Evolutionary conservation across 306 rosid species (phyloP).

Genomic region (Aeschynomene evenia): DNA sequence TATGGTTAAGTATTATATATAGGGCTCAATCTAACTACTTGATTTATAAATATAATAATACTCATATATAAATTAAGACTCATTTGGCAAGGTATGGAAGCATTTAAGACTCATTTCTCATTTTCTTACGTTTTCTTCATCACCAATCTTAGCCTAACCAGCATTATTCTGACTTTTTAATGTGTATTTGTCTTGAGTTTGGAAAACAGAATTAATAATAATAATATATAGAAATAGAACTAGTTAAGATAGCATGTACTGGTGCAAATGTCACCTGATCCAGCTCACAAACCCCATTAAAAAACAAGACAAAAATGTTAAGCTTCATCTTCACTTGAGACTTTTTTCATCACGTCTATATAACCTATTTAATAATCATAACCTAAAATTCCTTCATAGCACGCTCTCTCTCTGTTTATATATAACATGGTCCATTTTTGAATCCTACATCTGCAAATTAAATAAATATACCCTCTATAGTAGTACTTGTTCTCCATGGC

Average conservation of each 20-base stretch:
- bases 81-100: no score
- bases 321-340: background rate
- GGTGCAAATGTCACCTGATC: background rate
- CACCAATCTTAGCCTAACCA: background rate
- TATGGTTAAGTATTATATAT: no score
- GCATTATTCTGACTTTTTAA: background rate
- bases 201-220: background rate
- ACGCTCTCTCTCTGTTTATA: no score
- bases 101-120: background rate
- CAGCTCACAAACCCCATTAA: no score
- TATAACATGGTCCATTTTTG: background rate
- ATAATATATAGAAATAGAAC: background rate
- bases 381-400: background rate
- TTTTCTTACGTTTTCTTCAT: slow-evolving; percentile 10
- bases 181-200: background rate
- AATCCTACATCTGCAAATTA: background rate
- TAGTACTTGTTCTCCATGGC: slow-evolving; percentile 22
- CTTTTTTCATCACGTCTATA: background rate
- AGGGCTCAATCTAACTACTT: no score
- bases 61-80: no score
- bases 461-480: no score
- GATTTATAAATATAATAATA: no score
- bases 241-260: background rate
- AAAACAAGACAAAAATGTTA: background rate
- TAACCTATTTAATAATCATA: background rate